These are phyloP conservation scores for Termitomyces sp. DNA, from an alignment of 768 basidiomycete species.

Conservation along the genomic window DNA sequence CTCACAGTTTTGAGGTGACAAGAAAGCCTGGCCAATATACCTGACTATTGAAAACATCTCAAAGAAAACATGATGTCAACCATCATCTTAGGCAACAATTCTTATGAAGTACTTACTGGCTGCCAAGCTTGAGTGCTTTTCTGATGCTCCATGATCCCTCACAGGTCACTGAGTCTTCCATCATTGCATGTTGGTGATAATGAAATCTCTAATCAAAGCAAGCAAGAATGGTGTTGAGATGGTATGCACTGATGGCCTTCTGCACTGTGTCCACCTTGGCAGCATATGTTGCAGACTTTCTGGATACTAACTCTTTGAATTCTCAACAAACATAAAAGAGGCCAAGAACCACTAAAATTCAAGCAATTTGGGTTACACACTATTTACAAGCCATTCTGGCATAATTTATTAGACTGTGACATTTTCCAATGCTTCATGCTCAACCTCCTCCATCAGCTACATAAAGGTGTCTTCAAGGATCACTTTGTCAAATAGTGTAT, in stretches of 20 bases:
- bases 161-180: not conserved
- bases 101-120: not conserved
- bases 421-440: constrained; percentile 39
- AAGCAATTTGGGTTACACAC: constrained; percentile 9
- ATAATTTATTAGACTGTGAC: constrained; percentile 31
- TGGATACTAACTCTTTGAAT: too few species aligned
- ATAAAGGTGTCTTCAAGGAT: constrained; percentile 46
- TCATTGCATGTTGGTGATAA: constrained; percentile 12
- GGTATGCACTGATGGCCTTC: constrained; percentile 31
- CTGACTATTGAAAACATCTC: constrained; percentile 34
- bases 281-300: too few species aligned
- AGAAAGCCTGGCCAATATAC: constrained; percentile 40
- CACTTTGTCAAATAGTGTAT: constrained; percentile 31
- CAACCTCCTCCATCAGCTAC: constrained; percentile 45
- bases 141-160: not conserved
- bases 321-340: too few species aligned
- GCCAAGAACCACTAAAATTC: constrained; percentile 5
- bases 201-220: constrained; percentile 24
- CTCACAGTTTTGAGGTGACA: constrained; percentile 29
- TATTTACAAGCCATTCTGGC: constrained; percentile 34
- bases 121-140: not conserved
- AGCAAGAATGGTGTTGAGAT: constrained; percentile 25
- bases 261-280: constrained; percentile 12
- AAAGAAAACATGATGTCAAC: constrained; percentile 23
- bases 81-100: constrained; percentile 20